Conservation (phyloP, 768 basidiomycete genomes). For the Rhodocollybia butyracea region DNA sequence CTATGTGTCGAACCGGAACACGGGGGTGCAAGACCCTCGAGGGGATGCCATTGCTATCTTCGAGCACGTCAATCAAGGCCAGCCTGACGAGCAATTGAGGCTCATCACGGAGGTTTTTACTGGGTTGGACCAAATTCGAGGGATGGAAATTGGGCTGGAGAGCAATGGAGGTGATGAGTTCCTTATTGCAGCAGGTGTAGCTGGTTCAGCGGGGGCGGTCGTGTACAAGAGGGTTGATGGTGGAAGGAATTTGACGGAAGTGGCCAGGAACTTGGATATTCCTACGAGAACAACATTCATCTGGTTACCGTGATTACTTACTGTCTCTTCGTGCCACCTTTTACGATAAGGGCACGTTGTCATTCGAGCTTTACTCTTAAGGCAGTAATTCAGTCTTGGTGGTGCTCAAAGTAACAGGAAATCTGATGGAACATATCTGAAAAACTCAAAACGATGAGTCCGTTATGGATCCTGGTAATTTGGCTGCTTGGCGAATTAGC, state of each 20-base stretch:
- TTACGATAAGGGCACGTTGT: too few species aligned
- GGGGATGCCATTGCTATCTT: constrained; percentile 67
- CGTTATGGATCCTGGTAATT: too few species aligned
- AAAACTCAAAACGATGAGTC: too few species aligned
- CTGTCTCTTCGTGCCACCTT: too few species aligned
- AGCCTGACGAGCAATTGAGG: constrained; percentile 22
- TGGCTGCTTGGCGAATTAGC: too few species aligned
- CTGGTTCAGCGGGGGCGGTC: constrained; percentile 51
- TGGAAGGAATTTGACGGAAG: constrained; percentile 46
- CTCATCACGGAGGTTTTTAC: constrained; percentile 54
- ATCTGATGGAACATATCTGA: too few species aligned
- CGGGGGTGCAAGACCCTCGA: constrained; percentile 38
- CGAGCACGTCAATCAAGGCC: constrained; percentile 28
- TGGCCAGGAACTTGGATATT: constrained; percentile 49
- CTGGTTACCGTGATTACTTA: constrained; percentile 24
- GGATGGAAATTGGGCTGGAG: constrained; percentile 57
- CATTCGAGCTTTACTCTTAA: too few species aligned
- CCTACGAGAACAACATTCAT: constrained; percentile 53
- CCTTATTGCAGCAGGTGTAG: constrained; percentile 49
- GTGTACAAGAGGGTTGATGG: constrained; percentile 49
- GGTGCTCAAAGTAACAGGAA: too few species aligned
- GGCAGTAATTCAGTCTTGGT: too few species aligned
- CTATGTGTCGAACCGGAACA: constrained; percentile 69
- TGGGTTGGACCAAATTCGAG: constrained; percentile 59
- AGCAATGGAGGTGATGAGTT: constrained; percentile 47